These are phyloP conservation scores for Nakazawaea wyomingensis DNA, from an alignment of 805 yeast species.

Conservation along the genomic window DNA sequence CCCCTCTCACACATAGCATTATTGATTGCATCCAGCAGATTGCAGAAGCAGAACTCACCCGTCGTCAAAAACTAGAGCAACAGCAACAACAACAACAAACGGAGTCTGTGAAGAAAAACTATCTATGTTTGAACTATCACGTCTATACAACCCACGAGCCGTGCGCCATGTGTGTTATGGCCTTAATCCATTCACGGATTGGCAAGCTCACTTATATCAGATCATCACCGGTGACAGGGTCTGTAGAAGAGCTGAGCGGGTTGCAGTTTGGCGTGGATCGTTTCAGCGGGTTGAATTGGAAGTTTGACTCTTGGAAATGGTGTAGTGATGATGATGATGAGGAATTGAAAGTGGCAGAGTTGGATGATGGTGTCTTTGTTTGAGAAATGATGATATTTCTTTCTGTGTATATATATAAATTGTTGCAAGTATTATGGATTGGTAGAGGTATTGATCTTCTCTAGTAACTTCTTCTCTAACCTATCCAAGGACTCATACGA, in stretches of 20 bases:
- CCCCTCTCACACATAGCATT: slow-evolving; percentile 68
- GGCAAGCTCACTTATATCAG: slow-evolving; percentile 58
- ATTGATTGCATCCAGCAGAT: slow-evolving; percentile 66
- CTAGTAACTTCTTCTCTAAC: slow-evolving; percentile 16
- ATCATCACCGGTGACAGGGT: slow-evolving; percentile 46
- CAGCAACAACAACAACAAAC: too few species aligned
- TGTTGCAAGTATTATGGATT: too few species aligned
- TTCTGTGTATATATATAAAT: too few species aligned
- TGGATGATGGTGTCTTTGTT: slow-evolving; percentile 3
- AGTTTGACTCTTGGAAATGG: slow-evolving; percentile 80
- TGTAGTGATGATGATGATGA: slow-evolving; percentile 28
- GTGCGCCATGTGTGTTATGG: slow-evolving; percentile 96
- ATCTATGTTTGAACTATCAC: slow-evolving; percentile 70
- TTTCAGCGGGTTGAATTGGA: slow-evolving; percentile 76
- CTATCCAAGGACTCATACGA: slow-evolving; percentile 16
- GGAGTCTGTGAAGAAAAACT: slow-evolving; percentile 32
- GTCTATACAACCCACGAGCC: slow-evolving; percentile 94
- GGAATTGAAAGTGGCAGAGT: slow-evolving; percentile 5
- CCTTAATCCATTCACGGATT: slow-evolving; percentile 84
- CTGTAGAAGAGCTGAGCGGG: slow-evolving; percentile 51
- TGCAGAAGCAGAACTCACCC: slow-evolving; percentile 45
- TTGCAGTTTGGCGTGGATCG: slow-evolving; percentile 71
- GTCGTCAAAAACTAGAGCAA: too few species aligned
- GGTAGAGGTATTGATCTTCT: background rate
- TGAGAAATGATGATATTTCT: background rate